phyloP scores from a whole-genome alignment of 371 early-diverging fungal genomes.

The Dinochytrium kinnereticum region DNA sequence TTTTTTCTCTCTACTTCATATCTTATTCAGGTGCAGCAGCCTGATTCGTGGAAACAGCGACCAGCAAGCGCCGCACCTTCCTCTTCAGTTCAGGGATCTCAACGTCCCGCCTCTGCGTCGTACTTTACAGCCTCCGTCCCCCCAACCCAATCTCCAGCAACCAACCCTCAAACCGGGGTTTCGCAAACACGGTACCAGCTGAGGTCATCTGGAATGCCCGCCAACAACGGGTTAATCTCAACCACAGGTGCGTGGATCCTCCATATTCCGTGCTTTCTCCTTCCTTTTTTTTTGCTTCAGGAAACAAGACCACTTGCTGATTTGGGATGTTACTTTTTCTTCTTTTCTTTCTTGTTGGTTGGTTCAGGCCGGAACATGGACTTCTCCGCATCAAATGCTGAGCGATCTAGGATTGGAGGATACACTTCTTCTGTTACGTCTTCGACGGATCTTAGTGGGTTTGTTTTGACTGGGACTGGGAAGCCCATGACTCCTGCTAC shows the following conservation, averaged over 20 bases:
- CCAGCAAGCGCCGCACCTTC: neutral
- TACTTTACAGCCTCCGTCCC: neutral
- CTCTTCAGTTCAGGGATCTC: neutral
- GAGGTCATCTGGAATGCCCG: neutral
- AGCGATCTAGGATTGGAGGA: neutral
- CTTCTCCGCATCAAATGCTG: neutral
- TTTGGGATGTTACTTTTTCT: neutral
- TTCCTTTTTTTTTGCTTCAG: too few species aligned
- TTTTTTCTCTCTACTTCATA: neutral
- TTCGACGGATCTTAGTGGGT: neutral
- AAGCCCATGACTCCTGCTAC: slow-evolving; percentile 12
- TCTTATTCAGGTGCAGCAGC: neutral
- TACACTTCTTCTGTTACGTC: neutral
- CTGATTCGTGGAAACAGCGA: neutral
- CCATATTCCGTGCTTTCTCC: neutral
- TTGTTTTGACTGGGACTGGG: slow-evolving; percentile 11
- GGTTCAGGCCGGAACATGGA: neutral
- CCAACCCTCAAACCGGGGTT: slow-evolving; percentile 1
- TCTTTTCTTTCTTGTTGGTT: neutral
- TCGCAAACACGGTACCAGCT: slow-evolving; percentile 1
- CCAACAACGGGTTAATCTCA: neutral
- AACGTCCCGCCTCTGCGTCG: neutral
- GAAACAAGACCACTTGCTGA: too few species aligned
- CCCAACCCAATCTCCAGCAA: neutral
- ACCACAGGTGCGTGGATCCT: neutral